phyloP scores from a whole-genome alignment of 176 grass and related monocot genomes.

The Raddia distichophylla region DNA sequence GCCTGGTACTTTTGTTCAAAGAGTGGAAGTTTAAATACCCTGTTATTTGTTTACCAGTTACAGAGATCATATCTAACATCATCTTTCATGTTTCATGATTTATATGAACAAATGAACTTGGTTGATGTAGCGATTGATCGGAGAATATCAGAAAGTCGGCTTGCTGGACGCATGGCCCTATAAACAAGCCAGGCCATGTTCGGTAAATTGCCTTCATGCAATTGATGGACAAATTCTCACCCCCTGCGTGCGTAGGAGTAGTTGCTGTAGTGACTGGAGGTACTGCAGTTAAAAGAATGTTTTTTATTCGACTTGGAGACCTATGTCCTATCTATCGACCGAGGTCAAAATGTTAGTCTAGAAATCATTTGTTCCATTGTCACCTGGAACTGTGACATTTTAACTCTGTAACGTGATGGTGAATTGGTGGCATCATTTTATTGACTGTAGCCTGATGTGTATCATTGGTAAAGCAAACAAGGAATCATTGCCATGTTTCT shows the following conservation, averaged over 20 bases:
- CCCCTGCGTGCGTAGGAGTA: not conserved
- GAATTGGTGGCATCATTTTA: not conserved
- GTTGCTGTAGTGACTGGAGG: slow-evolving; percentile 23
- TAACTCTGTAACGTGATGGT: not conserved
- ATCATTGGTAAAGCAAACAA: not conserved
- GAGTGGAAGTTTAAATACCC: slow-evolving; percentile 33
- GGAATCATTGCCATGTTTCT: not conserved
- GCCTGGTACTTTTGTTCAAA: slow-evolving; percentile 54
- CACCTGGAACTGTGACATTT: not conserved
- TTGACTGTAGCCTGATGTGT: not conserved
- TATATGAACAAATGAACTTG: slow-evolving; percentile 82
- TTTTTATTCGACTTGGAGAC: slow-evolving; percentile 29
- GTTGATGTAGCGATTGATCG: slow-evolving; percentile 91
- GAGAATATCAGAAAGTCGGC: slow-evolving; percentile 81
- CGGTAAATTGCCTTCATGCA: not conserved
- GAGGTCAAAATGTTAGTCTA: slow-evolving; percentile 35
- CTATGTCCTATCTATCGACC: slow-evolving; percentile 16
- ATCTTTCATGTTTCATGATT: slow-evolving; percentile 40
- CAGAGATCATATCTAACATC: slow-evolving; percentile 38
- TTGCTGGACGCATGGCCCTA: slow-evolving; percentile 77
- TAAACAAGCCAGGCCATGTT: slow-evolving; percentile 39
- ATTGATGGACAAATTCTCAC: not conserved
- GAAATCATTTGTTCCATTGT: slow-evolving; percentile 25
- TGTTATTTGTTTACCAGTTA: not conserved
- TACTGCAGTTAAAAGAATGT: slow-evolving; percentile 26